Evolutionary conservation across 768 basidiomycete genomes (phyloP).

Genomic region (Suillus plorans): DNA sequence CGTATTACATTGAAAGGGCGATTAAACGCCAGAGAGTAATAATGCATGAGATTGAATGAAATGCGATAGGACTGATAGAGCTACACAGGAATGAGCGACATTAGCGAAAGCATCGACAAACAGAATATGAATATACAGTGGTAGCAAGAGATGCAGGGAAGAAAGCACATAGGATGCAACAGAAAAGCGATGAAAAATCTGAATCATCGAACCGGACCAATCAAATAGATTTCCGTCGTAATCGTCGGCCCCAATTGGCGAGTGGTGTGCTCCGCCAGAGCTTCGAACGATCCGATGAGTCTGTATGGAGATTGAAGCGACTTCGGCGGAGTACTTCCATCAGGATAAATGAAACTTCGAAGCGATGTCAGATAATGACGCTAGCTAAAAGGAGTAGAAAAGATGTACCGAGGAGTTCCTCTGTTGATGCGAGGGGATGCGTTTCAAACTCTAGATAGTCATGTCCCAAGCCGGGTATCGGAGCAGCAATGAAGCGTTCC

Average conservation of each 20-base stretch:
- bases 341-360: conserved; percentile 58
- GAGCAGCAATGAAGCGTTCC: conserved; percentile 47
- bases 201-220: background rate
- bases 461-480: conserved; percentile 51
- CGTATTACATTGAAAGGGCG: background rate
- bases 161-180: conserved; percentile 5
- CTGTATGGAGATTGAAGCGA: conserved; percentile 51
- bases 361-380: background rate
- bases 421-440: conserved; percentile 47
- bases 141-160: conserved; percentile 3
- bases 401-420: conserved; percentile 50
- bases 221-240: conserved; percentile 30
- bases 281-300: conserved; percentile 47
- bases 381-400: background rate
- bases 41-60: conserved; percentile 4
- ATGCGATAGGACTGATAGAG: conserved; percentile 1
- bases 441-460: conserved; percentile 57
- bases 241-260: conserved; percentile 28
- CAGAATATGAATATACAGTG: background rate
- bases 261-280: conserved; percentile 39
- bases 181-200: background rate
- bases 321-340: conserved; percentile 64
- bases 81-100: conserved; percentile 8
- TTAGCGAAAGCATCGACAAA: conserved; percentile 1
- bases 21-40: background rate